Percentiles rank a stretch among this genome's conserved stretches.
Conservation (phyloP, 2,329 filamentous ascomycete genomes). For the Cadophora gregata region DNA sequence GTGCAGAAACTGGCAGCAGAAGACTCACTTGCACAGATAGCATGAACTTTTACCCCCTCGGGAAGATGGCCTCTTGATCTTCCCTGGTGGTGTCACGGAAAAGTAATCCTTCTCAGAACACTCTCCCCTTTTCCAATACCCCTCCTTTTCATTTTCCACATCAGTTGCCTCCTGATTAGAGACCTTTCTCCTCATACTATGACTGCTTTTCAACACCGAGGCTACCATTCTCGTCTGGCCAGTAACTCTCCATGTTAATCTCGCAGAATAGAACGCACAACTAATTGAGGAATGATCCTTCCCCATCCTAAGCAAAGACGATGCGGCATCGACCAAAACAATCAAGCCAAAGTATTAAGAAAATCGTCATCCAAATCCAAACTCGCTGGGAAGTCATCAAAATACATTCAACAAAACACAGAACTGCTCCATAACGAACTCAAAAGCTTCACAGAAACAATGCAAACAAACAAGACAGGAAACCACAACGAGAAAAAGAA, state of each 20-base stretch:
- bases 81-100: constrained; percentile 8
- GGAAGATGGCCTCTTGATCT: not conserved
- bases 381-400: not conserved
- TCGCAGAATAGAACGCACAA: constrained; percentile 19
- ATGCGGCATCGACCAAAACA: not conserved
- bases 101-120: not conserved
- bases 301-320: constrained; percentile 15
- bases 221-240: constrained; percentile 16
- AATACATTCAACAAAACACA: not conserved
- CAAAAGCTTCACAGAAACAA: not conserved
- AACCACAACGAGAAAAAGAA: not conserved
- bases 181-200: constrained; percentile 16
- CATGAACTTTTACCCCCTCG: constrained; percentile 5
- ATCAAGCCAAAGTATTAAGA: not conserved
- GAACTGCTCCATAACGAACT: constrained; percentile 8
- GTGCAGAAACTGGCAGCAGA: no score
- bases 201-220: constrained; percentile 20
- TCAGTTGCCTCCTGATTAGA: not conserved
- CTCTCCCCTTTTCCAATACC: not conserved
- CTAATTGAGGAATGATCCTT: constrained; percentile 11
- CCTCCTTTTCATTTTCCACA: constrained; percentile 3
- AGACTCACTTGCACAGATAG: constrained; percentile 25
- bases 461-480: not conserved
- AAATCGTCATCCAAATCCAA: not conserved
- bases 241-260: constrained; percentile 15